These are phyloP conservation scores for Uronychia setigera DNA, from an alignment of 73 alveolate genomes.

Conservation along the genomic window DNA sequence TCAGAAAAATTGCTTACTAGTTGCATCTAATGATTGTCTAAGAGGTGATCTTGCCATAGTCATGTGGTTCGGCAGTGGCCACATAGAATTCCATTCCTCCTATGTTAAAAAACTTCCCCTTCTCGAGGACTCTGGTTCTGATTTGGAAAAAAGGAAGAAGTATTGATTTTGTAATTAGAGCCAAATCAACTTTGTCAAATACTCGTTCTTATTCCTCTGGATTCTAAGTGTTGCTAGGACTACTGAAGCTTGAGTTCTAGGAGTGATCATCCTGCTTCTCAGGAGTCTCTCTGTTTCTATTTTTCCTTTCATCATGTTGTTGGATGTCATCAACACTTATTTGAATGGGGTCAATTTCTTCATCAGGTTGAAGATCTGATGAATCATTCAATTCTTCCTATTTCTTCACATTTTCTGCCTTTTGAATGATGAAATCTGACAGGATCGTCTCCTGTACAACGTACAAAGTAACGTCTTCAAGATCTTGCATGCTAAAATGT, in stretches of 20 bases:
- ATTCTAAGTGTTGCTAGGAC: background rate
- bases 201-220: background rate
- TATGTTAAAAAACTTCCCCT: constrained; percentile 22
- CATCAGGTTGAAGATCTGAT: background rate
- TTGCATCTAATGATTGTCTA: constrained; percentile 33
- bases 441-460: constrained; percentile 32
- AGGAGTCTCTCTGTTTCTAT: background rate
- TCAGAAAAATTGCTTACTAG: constrained; percentile 8
- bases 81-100: constrained; percentile 51
- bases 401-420: background rate
- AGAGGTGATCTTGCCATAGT: constrained; percentile 52
- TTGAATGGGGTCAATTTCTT: background rate
- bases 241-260: background rate
- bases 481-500: constrained; percentile 26
- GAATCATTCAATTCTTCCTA: background rate
- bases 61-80: constrained; percentile 61
- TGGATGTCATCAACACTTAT: background rate
- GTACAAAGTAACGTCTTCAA: constrained; percentile 43
- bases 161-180: constrained; percentile 10
- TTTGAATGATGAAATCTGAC: constrained; percentile 5
- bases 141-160: constrained; percentile 41
- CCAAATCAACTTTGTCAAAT: constrained; percentile 7
- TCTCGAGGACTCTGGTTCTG: constrained; percentile 42
- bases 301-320: background rate
- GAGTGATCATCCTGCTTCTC: background rate